Conservation (phyloP, 768 basidiomycete species). For the Russula ochroleuca region DNA sequence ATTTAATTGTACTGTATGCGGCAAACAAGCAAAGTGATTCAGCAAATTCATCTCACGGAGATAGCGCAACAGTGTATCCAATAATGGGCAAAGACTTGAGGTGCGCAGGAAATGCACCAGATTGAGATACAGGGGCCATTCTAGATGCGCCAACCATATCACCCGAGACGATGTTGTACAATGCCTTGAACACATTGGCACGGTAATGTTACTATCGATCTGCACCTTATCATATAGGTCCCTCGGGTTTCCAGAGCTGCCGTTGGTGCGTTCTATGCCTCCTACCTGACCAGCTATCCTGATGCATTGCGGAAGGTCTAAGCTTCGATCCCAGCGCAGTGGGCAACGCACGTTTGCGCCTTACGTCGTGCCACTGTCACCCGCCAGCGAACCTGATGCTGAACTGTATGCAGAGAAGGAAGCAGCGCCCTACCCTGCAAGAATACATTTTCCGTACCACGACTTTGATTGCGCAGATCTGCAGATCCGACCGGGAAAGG, state of each 20-base stretch:
- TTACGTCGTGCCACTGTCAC: background rate
- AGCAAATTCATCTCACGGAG: conserved; percentile 3
- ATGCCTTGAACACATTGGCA: too few relatives aligned
- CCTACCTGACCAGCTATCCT: background rate
- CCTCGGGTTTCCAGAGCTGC: background rate
- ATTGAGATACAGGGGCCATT: background rate
- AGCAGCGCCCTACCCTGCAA: background rate
- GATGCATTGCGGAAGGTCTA: background rate
- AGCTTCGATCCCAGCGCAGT: background rate
- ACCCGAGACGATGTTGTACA: background rate
- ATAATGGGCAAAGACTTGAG: background rate
- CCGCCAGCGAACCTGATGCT: background rate
- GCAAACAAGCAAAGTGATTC: background rate
- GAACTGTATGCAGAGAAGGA: background rate
- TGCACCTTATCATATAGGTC: background rate
- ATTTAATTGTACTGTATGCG: background rate
- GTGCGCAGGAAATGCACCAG: background rate
- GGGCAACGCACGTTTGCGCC: background rate
- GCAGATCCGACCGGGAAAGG: background rate
- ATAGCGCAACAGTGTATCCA: background rate
- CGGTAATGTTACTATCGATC: conserved; percentile 3
- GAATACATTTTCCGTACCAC: background rate
- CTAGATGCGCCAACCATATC: background rate
- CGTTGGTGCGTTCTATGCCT: background rate
- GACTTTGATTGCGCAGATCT: background rate